Percentiles rank a stretch among this genome's conserved stretches.
Evolutionary conservation across 208 protist genomes (phyloP).

Genomic region (Acanthamoeba lenticulata): DNA sequence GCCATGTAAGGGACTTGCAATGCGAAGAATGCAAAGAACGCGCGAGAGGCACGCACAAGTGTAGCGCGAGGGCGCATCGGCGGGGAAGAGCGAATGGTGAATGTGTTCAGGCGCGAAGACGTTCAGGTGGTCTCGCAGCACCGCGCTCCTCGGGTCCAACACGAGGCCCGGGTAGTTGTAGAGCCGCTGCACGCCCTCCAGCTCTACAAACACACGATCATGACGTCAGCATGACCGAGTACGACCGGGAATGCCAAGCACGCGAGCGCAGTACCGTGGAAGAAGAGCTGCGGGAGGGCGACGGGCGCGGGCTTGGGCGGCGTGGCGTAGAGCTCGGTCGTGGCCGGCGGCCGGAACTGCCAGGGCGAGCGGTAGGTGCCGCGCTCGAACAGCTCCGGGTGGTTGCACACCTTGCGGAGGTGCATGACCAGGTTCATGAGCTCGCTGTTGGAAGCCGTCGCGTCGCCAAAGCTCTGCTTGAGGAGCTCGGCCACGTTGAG

Average conservation of each 20-base stretch:
- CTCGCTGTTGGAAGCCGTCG: conserved; percentile 30
- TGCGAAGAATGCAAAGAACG: not conserved
- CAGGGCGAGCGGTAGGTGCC: conserved; percentile 67
- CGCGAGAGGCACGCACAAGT: not conserved
- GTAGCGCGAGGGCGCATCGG: not conserved
- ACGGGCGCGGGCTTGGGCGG: conserved; percentile 56
- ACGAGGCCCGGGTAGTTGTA: conserved; percentile 6
- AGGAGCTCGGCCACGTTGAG: conserved; percentile 70
- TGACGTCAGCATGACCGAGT: not conserved
- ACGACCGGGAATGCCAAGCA: not conserved
- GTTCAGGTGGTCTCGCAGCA: not conserved
- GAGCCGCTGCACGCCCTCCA: not conserved
- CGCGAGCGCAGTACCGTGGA: not conserved
- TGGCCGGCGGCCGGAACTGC: conserved; percentile 20
- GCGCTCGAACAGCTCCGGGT: conserved; percentile 77
- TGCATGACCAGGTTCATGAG: conserved; percentile 82
- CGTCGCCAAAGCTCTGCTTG: conserved; percentile 49
- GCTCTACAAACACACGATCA: not conserved
- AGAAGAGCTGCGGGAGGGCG: conserved; percentile 49
- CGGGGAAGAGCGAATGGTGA: conserved; percentile 9
- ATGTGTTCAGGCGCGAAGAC: conserved; percentile 8
- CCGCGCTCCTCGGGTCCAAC: not conserved
- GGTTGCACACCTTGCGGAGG: conserved; percentile 79
- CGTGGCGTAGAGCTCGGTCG: not conserved
- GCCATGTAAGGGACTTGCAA: no score